Conservation (phyloP, 2,329 filamentous ascomycete species). For the Byssochlamys sp. region DNA sequence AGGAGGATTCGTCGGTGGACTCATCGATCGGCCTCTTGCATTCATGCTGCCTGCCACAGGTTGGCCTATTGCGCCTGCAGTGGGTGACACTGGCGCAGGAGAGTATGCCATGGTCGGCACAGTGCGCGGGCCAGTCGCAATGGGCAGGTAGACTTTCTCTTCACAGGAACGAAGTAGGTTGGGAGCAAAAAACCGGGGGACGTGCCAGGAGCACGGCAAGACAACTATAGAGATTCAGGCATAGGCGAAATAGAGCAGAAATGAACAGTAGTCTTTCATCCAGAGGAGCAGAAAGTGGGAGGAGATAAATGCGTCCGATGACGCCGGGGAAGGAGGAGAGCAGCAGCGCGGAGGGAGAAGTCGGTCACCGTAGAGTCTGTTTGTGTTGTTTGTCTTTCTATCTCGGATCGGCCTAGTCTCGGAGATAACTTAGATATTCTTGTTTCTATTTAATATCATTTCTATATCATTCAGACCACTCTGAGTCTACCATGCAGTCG, state of each 20-base stretch:
- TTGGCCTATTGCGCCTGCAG: constrained; percentile 11
- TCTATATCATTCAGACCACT: too few relatives aligned
- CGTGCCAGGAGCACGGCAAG: not conserved
- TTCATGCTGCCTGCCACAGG: constrained; percentile 15
- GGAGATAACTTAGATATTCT: too few relatives aligned
- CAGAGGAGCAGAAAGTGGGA: not conserved
- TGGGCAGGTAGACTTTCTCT: not conserved
- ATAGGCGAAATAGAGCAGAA: not conserved
- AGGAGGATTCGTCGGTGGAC: constrained; percentile 27
- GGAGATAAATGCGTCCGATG: not conserved
- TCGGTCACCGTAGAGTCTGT: not conserved
- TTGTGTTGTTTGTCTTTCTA: not conserved
- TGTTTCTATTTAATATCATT: too few relatives aligned
- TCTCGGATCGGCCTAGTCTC: not conserved
- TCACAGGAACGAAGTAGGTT: too few relatives aligned
- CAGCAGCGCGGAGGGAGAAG: not conserved
- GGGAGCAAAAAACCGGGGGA: not conserved
- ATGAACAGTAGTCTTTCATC: not conserved
- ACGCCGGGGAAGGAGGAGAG: not conserved
- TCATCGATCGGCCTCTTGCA: constrained; percentile 19
- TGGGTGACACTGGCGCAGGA: constrained; percentile 26
- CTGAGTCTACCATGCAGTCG: too few relatives aligned
- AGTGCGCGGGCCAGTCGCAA: not conserved
- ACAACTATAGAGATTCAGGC: not conserved
- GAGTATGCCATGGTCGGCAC: constrained; percentile 29